Evolutionary conservation across 2,329 filamentous ascomycete species (phyloP).

Genomic region (Fusarium napiforme): DNA sequence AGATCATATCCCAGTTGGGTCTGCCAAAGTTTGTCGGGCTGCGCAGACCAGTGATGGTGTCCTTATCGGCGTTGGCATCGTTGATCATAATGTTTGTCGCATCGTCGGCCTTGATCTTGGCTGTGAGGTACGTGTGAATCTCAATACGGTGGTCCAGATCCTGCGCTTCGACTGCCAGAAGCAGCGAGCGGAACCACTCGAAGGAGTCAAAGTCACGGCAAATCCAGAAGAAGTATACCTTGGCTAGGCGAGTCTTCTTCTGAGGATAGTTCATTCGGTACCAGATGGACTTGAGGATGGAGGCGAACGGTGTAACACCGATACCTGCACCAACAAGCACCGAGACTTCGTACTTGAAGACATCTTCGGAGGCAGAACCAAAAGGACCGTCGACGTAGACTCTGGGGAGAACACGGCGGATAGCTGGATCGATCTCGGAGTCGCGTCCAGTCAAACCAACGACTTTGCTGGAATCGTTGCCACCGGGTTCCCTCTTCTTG

Average conservation of each 20-base stretch:
- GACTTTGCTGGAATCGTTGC: slow-evolving; percentile 68
- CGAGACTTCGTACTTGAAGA: slow-evolving; percentile 87
- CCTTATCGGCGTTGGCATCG: slow-evolving; percentile 84
- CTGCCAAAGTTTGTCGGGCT: slow-evolving; percentile 87
- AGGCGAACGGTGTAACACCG: slow-evolving; percentile 87
- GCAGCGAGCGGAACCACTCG: slow-evolving; percentile 87
- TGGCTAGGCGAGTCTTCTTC: slow-evolving; percentile 80
- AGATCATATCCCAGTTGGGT: slow-evolving; percentile 92
- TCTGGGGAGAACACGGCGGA: slow-evolving; percentile 78
- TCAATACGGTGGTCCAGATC: slow-evolving; percentile 87
- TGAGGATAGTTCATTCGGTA: slow-evolving; percentile 91
- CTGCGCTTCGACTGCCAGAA: slow-evolving; percentile 87
- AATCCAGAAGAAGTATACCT: slow-evolving; percentile 95
- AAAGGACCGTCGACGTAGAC: slow-evolving; percentile 89
- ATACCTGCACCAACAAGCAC: slow-evolving; percentile 86
- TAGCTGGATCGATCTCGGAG: slow-evolving; percentile 72
- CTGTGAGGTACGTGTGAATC: slow-evolving; percentile 89
- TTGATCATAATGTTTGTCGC: slow-evolving; percentile 95
- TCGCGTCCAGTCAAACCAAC: slow-evolving; percentile 72
- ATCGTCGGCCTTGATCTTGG: slow-evolving; percentile 86
- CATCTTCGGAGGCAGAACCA: slow-evolving; percentile 86
- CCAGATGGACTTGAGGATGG: slow-evolving; percentile 91
- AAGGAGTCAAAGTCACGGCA: slow-evolving; percentile 89
- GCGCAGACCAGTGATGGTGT: slow-evolving; percentile 84
- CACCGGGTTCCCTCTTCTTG: slow-evolving; percentile 47